Conservation (phyloP, 2,329 filamentous ascomycete genomes). For the Sodiomyces alkalinus region DNA sequence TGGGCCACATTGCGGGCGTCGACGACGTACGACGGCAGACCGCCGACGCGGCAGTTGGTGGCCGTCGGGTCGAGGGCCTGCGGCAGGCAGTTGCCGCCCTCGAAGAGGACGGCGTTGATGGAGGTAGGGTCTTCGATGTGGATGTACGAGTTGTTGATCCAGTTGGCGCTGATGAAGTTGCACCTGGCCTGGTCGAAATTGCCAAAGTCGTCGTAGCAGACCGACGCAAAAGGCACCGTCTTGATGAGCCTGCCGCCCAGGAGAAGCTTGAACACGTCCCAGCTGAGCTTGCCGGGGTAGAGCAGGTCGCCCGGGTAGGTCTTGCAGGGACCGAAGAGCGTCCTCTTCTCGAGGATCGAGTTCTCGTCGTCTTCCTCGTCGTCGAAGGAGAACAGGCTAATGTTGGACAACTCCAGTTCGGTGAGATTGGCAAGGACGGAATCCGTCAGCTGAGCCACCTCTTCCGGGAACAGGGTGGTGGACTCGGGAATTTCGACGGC, state of each 20-base stretch:
- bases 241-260: constrained; percentile 16
- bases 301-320: constrained; percentile 16
- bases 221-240: constrained; percentile 16
- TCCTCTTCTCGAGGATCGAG: constrained; percentile 6
- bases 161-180: constrained; percentile 13
- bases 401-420: constrained; percentile 12
- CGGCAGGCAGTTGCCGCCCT: constrained; percentile 13
- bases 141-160: constrained; percentile 13
- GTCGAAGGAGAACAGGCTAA: constrained; percentile 18
- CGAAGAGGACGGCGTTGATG: constrained; percentile 12
- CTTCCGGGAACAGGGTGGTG: constrained; percentile 4
- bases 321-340: no score
- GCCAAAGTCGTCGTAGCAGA: constrained; percentile 17
- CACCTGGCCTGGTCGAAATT: constrained; percentile 17
- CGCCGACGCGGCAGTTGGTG: constrained; percentile 6
- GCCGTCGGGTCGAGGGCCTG: constrained; percentile 6
- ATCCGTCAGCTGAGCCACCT: constrained; percentile 19
- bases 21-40: constrained; percentile 15
- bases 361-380: constrained; percentile 8
- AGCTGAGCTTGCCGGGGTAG: constrained; percentile 14
- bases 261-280: constrained; percentile 20
- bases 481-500: constrained; percentile 2
- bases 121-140: constrained; percentile 14
- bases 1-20: constrained; percentile 18
- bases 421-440: constrained; percentile 17